These are phyloP conservation scores for Lanmaoa rubissima DNA, from an alignment of 768 basidiomycete genomes.

Conservation along the genomic window DNA sequence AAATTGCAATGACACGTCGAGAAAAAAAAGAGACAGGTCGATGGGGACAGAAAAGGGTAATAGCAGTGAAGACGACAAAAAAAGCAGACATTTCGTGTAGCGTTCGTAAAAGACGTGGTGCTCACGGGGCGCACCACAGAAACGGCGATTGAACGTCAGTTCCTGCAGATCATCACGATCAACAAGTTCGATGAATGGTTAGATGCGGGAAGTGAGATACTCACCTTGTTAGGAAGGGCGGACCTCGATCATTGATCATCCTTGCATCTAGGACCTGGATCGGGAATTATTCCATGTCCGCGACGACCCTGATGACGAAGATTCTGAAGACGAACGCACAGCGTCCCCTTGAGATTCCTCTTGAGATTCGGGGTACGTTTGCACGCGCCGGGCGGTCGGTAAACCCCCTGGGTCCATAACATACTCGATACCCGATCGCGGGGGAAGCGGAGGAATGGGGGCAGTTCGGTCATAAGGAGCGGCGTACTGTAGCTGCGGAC, in stretches of 20 bases:
- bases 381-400: conserved; percentile 10
- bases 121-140: not conserved
- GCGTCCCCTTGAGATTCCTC: not conserved
- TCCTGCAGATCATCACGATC: not conserved
- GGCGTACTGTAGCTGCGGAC: not conserved
- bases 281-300: conserved; percentile 15
- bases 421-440: conserved; percentile 18
- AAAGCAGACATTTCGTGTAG: not conserved
- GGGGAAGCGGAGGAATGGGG: not conserved
- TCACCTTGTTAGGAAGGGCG: not conserved
- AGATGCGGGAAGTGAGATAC: not conserved
- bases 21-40: not conserved
- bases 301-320: conserved; percentile 22
- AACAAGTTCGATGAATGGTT: not conserved
- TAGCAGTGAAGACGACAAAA: not conserved
- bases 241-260: conserved; percentile 4
- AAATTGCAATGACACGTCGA: not conserved
- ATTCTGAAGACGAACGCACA: conserved; percentile 5
- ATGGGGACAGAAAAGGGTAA: not conserved
- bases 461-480: conserved; percentile 9
- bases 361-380: conserved; percentile 1
- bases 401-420: conserved; percentile 2
- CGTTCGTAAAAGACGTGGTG: not conserved
- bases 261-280: conserved; percentile 9
- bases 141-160: not conserved